phyloP scores from a whole-genome alignment of 805 yeast species.

The Candida incommunis region DNA sequence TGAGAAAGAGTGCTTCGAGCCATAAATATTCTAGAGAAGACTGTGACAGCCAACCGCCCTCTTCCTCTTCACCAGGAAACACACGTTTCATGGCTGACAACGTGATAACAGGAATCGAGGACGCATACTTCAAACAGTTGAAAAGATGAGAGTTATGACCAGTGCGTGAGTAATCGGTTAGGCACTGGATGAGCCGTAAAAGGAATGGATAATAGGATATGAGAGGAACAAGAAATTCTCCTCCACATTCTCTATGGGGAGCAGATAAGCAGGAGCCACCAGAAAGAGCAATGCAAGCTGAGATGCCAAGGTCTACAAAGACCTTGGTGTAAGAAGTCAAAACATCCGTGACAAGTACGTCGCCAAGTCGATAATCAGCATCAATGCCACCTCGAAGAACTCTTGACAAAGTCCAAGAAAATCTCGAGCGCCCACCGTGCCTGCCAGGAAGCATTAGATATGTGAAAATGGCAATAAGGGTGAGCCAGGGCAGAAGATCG shows the following conservation, averaged over 20 bases:
- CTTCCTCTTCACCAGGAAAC: conserved; percentile 9
- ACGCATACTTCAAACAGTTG: conserved; percentile 63
- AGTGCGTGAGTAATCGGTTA: conserved; percentile 45
- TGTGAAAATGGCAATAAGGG: neutral
- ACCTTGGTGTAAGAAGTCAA: conserved; percentile 71
- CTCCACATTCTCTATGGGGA: conserved; percentile 24
- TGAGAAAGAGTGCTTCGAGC: conserved; percentile 35
- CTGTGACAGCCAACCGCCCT: conserved; percentile 9
- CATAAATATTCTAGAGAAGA: conserved; percentile 13
- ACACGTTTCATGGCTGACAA: conserved; percentile 16
- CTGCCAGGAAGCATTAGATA: neutral
- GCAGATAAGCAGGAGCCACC: conserved; percentile 7
- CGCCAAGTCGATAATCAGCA: conserved; percentile 46
- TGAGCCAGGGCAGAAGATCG: neutral
- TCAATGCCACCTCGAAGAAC: conserved; percentile 48
- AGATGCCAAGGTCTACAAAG: conserved; percentile 51
- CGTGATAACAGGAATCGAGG: conserved; percentile 42
- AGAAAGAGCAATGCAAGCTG: conserved; percentile 31
- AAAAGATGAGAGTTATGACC: conserved; percentile 41
- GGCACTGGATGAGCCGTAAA: conserved; percentile 75
- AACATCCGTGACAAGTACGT: conserved; percentile 72
- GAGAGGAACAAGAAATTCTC: conserved; percentile 23
- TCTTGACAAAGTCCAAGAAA: conserved; percentile 30
- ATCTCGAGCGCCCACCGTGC: conserved; percentile 15
- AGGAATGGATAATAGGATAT: conserved; percentile 41